phyloP scores from a whole-genome alignment of 352 stramenopile genomes.

The Globisporangium lucens region DNA sequence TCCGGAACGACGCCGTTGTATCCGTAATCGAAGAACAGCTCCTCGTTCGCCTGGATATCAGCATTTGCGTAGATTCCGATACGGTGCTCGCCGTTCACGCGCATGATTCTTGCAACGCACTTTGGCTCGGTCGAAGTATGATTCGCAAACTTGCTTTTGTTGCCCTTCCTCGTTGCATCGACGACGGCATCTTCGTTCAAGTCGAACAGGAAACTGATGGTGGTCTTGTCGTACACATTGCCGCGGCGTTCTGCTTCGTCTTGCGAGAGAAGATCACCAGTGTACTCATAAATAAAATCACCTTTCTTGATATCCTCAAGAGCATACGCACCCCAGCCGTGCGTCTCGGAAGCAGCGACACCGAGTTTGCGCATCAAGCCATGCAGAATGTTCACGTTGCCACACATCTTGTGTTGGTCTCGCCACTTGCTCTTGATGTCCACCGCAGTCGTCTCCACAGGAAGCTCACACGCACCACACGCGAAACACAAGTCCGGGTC shows the following conservation, averaged over 20 bases:
- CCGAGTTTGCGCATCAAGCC: constrained; percentile 48
- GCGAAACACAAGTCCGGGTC: constrained; percentile 62
- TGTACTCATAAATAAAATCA: constrained; percentile 86
- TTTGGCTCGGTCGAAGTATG: constrained; percentile 80
- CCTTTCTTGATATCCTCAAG: constrained; percentile 46
- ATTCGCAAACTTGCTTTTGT: constrained; percentile 95
- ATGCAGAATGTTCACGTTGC: constrained; percentile 72
- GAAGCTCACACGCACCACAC: constrained; percentile 67
- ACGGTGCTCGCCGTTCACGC: constrained; percentile 90
- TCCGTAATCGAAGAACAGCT: constrained; percentile 86
- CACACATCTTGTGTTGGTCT: constrained; percentile 46
- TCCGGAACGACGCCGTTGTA: constrained; percentile 80
- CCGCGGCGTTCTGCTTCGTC: constrained; percentile 84
- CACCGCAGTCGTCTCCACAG: constrained; percentile 41
- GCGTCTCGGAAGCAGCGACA: constrained; percentile 55
- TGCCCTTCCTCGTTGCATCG: constrained; percentile 93
- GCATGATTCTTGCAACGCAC: constrained; percentile 83
- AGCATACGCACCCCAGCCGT: constrained; percentile 76
- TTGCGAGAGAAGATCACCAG: constrained; percentile 90
- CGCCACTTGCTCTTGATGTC: constrained; percentile 24
- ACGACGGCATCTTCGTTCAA: constrained; percentile 91
- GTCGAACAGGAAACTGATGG: constrained; percentile 94
- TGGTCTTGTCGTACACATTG: constrained; percentile 88
- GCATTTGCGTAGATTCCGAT: constrained; percentile 93
- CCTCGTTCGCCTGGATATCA: constrained; percentile 83